A percentile compares a stretch with the other conserved stretches of the same genome.
Conservation (phyloP, 2,329 filamentous ascomycete species). For the Phaeophleospora eucalypticola region DNA sequence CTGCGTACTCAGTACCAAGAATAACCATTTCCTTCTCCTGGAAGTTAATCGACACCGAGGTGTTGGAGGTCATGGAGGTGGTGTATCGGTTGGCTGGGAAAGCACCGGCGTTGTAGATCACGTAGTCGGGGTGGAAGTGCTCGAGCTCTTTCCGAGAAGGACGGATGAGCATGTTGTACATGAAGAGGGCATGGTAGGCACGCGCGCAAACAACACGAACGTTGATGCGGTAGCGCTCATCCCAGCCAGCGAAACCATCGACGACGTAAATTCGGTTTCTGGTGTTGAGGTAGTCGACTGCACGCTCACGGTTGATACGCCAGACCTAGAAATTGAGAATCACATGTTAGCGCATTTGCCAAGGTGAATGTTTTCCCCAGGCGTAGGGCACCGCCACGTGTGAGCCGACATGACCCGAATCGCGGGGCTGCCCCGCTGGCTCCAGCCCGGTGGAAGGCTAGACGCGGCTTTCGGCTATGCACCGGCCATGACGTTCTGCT, state of each 20-base stretch:
- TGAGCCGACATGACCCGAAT: conserved; percentile 29
- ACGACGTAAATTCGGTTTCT: conserved; percentile 98
- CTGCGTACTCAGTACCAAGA: conserved; percentile 93
- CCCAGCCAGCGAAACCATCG: conserved; percentile 96
- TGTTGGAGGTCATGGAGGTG: conserved; percentile 96
- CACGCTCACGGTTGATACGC: conserved; percentile 99
- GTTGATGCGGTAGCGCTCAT: conserved; percentile 94
- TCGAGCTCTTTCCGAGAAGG: conserved; percentile 86
- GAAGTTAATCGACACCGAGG: conserved; percentile 98
- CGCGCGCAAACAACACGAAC: conserved; percentile 97
- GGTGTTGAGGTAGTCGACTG: conserved; percentile 98
- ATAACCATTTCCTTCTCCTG: conserved; percentile 99
- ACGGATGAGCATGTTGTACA: conserved; percentile 99
- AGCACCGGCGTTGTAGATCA: conserved; percentile 97
- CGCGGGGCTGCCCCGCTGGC: conserved; percentile 10
- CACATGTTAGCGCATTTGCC: conserved; percentile 26
- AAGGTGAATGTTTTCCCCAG: conserved; percentile 1
- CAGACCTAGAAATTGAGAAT: conserved; percentile 65
- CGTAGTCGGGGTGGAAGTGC: conserved; percentile 98
- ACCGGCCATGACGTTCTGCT: no score
- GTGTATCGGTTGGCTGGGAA: conserved; percentile 99
- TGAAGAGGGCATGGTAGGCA: conserved; percentile 99
- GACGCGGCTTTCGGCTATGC: conserved; percentile 4
- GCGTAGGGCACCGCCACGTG: conserved; percentile 6
- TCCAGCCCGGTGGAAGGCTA: background rate